Conservation (phyloP, 768 basidiomycete genomes). For the Amanita rimosa region DNA sequence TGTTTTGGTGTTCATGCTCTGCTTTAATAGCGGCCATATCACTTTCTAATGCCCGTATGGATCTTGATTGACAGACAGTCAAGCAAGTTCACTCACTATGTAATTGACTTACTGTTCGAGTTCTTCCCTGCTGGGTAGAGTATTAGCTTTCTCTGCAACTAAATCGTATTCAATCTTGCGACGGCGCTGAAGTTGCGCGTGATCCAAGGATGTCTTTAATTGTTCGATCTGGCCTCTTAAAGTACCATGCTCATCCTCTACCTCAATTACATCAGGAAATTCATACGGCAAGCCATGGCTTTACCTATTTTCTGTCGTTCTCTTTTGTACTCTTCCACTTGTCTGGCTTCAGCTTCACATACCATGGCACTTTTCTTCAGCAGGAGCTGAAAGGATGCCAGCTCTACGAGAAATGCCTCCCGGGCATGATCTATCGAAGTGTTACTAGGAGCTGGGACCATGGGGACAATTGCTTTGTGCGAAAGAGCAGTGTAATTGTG, state of each 20-base stretch:
- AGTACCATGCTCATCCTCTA: conserved; percentile 63
- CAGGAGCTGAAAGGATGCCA: conserved; percentile 63
- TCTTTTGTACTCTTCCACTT: conserved; percentile 74
- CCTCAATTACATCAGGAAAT: conserved; percentile 3
- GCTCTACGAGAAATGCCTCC: conserved; percentile 69
- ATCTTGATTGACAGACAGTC: conserved; percentile 25
- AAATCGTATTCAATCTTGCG: conserved; percentile 84
- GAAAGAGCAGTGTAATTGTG: conserved; percentile 57
- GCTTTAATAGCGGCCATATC: conserved; percentile 66
- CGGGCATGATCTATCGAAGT: conserved; percentile 52
- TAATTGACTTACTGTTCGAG: conserved; percentile 53
- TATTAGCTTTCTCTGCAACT: conserved; percentile 75
- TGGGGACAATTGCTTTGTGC: conserved; percentile 31
- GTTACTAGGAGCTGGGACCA: conserved; percentile 15
- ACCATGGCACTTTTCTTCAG: conserved; percentile 75
- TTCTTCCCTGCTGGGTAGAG: conserved; percentile 65
- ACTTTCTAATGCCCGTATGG: conserved; percentile 59
- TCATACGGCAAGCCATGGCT: conserved; percentile 10
- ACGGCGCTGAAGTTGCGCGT: conserved; percentile 64
- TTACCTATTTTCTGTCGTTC: conserved; percentile 64
- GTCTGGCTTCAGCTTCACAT: conserved; percentile 76
- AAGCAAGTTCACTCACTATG: background rate
- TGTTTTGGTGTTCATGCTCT: conserved; percentile 67
- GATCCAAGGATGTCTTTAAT: conserved; percentile 64
- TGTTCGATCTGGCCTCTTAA: conserved; percentile 65